Evolutionary conservation across 306 rosid species (phyloP).

Genomic region (Dicorynia guianensis): DNA sequence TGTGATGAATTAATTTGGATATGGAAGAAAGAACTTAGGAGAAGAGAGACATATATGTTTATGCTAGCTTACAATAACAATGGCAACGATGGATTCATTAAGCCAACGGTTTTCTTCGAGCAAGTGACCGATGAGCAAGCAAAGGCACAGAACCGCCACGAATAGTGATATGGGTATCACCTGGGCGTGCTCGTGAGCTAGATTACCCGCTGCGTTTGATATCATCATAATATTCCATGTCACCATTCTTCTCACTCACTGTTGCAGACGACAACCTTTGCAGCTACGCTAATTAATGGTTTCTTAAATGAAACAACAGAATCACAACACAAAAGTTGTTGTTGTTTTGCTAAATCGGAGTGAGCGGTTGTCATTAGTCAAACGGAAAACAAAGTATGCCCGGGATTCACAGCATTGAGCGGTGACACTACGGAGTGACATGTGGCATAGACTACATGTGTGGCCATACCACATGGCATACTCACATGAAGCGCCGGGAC

Average conservation of each 20-base stretch:
- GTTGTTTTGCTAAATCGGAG: neutral
- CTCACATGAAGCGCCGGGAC: no score
- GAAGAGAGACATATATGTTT: neutral
- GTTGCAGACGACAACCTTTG: neutral
- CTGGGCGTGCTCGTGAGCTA: slow-evolving; percentile 60
- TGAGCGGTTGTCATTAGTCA: neutral
- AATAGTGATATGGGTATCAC: slow-evolving; percentile 74
- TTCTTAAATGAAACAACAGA: neutral
- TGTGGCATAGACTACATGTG: neutral
- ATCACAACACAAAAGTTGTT: neutral
- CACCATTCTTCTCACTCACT: neutral
- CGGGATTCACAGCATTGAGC: neutral
- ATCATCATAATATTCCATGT: slow-evolving; percentile 23
- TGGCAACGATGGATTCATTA: slow-evolving; percentile 90
- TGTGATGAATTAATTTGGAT: neutral
- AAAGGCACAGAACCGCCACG: slow-evolving; percentile 81
- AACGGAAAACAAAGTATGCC: neutral
- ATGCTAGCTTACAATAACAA: slow-evolving; percentile 56
- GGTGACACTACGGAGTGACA: neutral
- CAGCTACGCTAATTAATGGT: neutral
- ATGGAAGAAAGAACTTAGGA: neutral
- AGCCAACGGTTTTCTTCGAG: slow-evolving; percentile 81
- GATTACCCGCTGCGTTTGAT: slow-evolving; percentile 40
- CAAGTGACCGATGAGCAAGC: slow-evolving; percentile 79
- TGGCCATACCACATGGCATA: neutral